A percentile compares a stretch with the other conserved stretches of the same genome.
phyloP scores from a whole-genome alignment of 257 asterid genomes.

The Prunella vulgaris region DNA sequence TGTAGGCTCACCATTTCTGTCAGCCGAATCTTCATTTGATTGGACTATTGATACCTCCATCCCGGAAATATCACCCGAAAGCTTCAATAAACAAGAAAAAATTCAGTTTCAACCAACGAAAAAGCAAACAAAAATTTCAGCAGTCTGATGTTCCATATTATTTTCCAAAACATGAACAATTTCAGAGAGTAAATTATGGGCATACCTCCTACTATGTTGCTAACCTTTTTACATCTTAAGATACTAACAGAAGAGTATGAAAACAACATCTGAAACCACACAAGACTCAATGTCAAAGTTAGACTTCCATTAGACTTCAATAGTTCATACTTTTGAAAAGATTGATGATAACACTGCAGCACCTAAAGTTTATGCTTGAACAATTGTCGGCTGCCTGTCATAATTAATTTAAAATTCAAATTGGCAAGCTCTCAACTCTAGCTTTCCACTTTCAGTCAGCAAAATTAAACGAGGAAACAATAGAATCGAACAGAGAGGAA shows the following conservation, averaged over 20 bases:
- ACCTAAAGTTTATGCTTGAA: constrained; percentile 26
- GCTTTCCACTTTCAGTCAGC: constrained; percentile 1
- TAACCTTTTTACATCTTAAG: not conserved
- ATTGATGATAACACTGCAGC: constrained; percentile 1
- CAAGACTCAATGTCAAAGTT: not conserved
- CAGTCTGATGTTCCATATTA: not conserved
- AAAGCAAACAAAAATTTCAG: constrained; percentile 7
- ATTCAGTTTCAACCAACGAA: not conserved
- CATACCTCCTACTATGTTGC: not conserved
- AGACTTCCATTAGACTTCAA: constrained; percentile 4
- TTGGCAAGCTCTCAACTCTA: not conserved
- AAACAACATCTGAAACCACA: not conserved
- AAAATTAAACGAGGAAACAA: not conserved
- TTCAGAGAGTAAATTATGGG: not conserved
- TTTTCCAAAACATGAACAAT: not conserved
- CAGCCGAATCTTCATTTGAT: constrained; percentile 35
- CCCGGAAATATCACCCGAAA: not conserved
- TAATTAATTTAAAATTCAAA: constrained; percentile 6
- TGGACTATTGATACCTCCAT: constrained; percentile 43
- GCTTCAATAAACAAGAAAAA: constrained; percentile 11
- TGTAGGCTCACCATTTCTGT: constrained; percentile 22
- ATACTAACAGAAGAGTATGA: not conserved
- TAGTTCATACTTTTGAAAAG: not conserved
- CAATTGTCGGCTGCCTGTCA: constrained; percentile 15
- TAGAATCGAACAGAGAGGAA: not conserved